These are phyloP conservation scores for Nothophaeocryptopus gaeumannii DNA, from an alignment of 2,329 filamentous ascomycete species.

Conservation along the genomic window DNA sequence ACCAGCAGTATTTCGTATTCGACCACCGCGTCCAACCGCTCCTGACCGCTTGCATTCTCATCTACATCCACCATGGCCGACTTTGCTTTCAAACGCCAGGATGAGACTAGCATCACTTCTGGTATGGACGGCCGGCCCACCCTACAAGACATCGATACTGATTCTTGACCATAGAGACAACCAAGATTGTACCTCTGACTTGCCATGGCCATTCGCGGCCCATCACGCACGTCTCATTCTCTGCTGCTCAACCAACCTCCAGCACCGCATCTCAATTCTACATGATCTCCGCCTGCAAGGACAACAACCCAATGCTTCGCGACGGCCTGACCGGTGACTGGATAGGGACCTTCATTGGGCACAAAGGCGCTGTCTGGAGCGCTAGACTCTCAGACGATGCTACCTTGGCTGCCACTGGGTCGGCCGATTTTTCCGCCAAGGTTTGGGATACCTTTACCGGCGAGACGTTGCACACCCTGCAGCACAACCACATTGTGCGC, in stretches of 20 bases:
- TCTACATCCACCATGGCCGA: constrained; percentile 28
- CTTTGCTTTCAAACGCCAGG: constrained; percentile 36
- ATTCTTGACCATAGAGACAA: constrained; percentile 32
- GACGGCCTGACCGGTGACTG: constrained; percentile 95
- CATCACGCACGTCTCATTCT: constrained; percentile 89
- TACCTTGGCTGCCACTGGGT: constrained; percentile 83
- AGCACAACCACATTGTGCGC: constrained; percentile 93
- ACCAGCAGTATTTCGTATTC: too few species aligned
- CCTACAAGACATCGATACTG: neutral
- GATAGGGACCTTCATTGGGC: constrained; percentile 97
- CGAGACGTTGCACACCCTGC: constrained; percentile 79
- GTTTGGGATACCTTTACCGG: constrained; percentile 97
- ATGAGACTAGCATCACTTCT: constrained; percentile 30
- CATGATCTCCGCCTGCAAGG: constrained; percentile 76
- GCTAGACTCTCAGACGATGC: constrained; percentile 86
- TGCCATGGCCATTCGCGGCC: constrained; percentile 93
- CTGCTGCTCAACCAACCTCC: constrained; percentile 58
- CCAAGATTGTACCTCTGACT: constrained; percentile 77
- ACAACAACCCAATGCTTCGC: constrained; percentile 97
- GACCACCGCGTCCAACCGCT: too few species aligned
- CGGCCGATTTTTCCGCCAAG: constrained; percentile 87
- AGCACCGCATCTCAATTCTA: constrained; percentile 59
- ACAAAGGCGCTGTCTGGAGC: constrained; percentile 98
- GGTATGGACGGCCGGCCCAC: constrained; percentile 17
- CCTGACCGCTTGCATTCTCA: too few species aligned